Conservation (phyloP, 768 basidiomycete genomes). For the Boletellus emodensis region DNA sequence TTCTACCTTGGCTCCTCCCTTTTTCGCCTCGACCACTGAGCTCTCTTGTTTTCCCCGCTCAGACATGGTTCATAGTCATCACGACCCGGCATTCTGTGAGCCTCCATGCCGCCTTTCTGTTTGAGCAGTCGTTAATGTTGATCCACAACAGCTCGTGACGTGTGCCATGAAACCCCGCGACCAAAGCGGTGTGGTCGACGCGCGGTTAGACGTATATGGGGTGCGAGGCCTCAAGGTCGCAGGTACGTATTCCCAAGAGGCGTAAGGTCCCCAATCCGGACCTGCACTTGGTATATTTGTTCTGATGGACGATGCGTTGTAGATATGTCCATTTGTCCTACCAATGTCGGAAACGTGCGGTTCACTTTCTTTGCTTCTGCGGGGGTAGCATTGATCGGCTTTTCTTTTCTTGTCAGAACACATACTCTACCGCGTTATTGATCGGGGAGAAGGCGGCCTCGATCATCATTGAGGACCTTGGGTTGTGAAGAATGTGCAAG, state of each 20-base stretch:
- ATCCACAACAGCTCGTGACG: constrained; percentile 47
- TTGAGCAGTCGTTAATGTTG: no score
- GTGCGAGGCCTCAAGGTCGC: constrained; percentile 14
- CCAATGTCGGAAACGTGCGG: constrained; percentile 4
- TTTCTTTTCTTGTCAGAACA: constrained; percentile 34
- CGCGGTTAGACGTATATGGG: constrained; percentile 13
- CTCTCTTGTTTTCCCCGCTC: not conserved
- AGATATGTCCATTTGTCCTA: constrained; percentile 32
- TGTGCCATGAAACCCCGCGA: constrained; percentile 58
- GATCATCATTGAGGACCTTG: constrained; percentile 53
- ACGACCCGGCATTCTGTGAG: not conserved
- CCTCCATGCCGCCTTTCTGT: not conserved
- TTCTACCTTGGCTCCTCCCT: not conserved
- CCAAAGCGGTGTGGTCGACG: constrained; percentile 10
- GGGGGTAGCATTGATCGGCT: no score
- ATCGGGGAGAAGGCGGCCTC: constrained; percentile 61
- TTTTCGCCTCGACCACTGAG: no score
- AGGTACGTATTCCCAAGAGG: constrained; percentile 6
- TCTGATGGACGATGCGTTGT: no score
- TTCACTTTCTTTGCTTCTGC: no score
- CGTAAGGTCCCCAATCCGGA: no score
- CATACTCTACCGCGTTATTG: constrained; percentile 40
- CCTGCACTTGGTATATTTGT: no score
- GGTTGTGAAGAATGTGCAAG: no score
- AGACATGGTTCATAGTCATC: not conserved